Evolutionary conservation across 352 stramenopile genomes (phyloP), one percentile per base, ranked within the genome.

Genomic region (Pythium diclinum): DNA sequence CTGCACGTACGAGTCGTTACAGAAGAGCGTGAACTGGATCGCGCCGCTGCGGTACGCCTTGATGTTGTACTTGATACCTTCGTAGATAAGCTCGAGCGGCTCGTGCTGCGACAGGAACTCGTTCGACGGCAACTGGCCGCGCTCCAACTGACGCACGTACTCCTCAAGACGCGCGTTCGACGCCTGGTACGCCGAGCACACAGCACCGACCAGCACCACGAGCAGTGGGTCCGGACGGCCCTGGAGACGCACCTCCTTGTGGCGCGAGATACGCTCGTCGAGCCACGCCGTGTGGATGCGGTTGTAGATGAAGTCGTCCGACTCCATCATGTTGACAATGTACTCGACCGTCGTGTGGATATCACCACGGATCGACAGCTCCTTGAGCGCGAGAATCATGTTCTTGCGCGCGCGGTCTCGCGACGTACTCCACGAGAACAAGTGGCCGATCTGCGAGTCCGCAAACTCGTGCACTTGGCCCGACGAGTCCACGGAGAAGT

Each of bases 401-500:
- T 98, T 98, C 85, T 99, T 99, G 25, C 97, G 77, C 2, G 98
- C 97, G 60, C 96, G 94, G 71, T 99, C 97, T 59, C 98, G 85
- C 60, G 96, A 97, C 53, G 79, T 85, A 53, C 96, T 97, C 85
- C 83, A 98, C 21, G 96, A 97, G 79, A 99, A 99, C 65, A 99
- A 85, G 81, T 99, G 98, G 28, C 98, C 98, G 82, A 99, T 99
- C 77, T 99, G 97, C 38, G 96, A 99, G 79, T 99, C 98, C 10
- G 98, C 97, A 81, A 99, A 99, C 85, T 99, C 97, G 83, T 99
- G 98, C 51, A 99, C 98, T 61, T 97, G 92, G 11, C 98, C 97
- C 25, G 91, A 99, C 71, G 92, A 98, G 76, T 99, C 97, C 70
- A 99, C 98, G 46, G 85, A 98, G 71, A 99, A 99, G 85, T 99